phyloP scores from a whole-genome alignment of 441 rosid species.

The Bocquillonia castaneifolia region DNA sequence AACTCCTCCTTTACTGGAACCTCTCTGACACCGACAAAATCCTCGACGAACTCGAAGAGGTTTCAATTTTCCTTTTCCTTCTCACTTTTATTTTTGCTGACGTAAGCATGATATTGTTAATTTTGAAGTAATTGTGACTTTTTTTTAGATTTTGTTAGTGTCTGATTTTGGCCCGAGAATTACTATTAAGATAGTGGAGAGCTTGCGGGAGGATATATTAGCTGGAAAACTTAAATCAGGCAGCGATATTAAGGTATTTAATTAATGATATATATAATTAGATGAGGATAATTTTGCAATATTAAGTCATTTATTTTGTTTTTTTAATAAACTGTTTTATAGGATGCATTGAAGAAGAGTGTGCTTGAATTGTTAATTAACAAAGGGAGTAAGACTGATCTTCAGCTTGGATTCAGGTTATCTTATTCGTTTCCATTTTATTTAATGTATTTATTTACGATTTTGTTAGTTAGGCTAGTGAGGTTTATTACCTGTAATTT shows the following conservation, averaged over 20 bases:
- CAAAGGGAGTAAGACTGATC: conserved; percentile 72
- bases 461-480: too few species aligned
- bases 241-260: conserved; percentile 70
- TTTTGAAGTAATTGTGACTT: background rate
- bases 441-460: too few species aligned
- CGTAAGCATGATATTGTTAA: too few species aligned
- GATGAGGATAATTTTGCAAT: background rate
- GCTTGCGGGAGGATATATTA: conserved; percentile 70
- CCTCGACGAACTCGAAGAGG: conserved; percentile 94
- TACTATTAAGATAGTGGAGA: conserved; percentile 81
- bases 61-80: conserved; percentile 12
- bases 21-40: conserved; percentile 89
- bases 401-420: conserved; percentile 89
- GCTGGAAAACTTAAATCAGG: conserved; percentile 85
- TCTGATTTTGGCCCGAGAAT: conserved; percentile 94
- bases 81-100: too few species aligned
- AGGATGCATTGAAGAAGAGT: conserved; percentile 77
- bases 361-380: conserved; percentile 64
- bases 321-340: background rate
- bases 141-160: conserved; percentile 62
- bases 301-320: background rate
- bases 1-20: conserved; percentile 90
- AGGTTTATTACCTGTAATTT: background rate
- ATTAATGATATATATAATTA: background rate
- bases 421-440: background rate